phyloP scores from a whole-genome alignment of 2,329 filamentous ascomycete genomes.

The Ceratocystis harringtonii region DNA sequence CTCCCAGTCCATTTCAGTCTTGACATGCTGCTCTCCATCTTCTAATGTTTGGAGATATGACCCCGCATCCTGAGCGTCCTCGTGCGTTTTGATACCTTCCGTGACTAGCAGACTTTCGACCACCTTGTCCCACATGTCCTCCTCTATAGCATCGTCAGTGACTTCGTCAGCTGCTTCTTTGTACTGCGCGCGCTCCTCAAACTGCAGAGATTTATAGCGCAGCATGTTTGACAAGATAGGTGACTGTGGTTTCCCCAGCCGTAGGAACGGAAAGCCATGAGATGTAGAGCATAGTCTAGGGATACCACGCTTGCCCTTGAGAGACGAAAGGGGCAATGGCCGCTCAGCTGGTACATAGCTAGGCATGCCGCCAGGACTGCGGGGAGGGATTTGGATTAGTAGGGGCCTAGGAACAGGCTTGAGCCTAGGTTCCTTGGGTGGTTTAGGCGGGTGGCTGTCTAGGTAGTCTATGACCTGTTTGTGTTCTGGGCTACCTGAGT shows the following conservation, averaged over 20 bases:
- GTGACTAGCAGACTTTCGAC: conserved; percentile 22
- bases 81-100: conserved; percentile 6
- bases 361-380: conserved; percentile 25
- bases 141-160: conserved; percentile 23
- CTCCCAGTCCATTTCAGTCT: conserved; percentile 24
- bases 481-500: conserved; percentile 28
- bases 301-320: conserved; percentile 37
- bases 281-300: conserved; percentile 41
- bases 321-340: conserved; percentile 33
- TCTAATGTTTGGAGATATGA: conserved; percentile 17
- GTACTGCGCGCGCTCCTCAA: conserved; percentile 27
- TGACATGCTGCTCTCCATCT: conserved; percentile 34
- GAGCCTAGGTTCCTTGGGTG: conserved; percentile 19
- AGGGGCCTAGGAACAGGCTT: conserved; percentile 22
- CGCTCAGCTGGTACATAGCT: conserved; percentile 34
- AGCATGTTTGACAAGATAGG: conserved; percentile 42
- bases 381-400: conserved; percentile 24
- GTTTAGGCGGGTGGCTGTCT: background rate
- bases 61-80: background rate
- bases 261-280: conserved; percentile 46
- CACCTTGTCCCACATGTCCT: conserved; percentile 36
- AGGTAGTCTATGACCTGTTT: conserved; percentile 25
- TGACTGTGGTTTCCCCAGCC: conserved; percentile 51
- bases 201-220: conserved; percentile 32
- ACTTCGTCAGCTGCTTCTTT: conserved; percentile 28